Evolutionary conservation across 805 yeast species (phyloP), one percentile per base, ranked within the genome.

Genomic region (Ogataea allantospora): DNA sequence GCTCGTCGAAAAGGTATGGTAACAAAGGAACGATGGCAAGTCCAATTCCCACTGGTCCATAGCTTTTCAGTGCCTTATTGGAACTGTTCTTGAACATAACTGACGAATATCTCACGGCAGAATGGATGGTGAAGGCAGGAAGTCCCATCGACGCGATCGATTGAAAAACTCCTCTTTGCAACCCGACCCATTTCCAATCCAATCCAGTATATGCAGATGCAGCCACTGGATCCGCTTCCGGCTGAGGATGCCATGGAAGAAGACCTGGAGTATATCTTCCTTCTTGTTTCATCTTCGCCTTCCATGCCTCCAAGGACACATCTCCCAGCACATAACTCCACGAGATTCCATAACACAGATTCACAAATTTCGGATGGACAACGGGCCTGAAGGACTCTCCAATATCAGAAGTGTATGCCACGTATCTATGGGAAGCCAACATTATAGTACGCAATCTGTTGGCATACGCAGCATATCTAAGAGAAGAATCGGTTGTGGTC

Each of bases 361-460:
- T 69, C 13, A 85, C 93, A n/a, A 81, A 41, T 22, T 50, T 47
- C 1, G 89, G 88, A 51, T 78, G 81, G 4, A 86, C 89, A 8
- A 85, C 81, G 1, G 93, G 93, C 36, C 95, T 70, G 63, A 85
- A 86, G 8, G 89, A 81, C 55, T 85, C 95, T 21, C 95, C 95
- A 50, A 85, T 78, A 57, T 85, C 95, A 0, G 89, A 82, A 2
- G 95, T 84, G 61, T 86, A 85, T 1, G 95, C 95, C 17, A 85
- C 86, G 53, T 85, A 86, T 51, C 95, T 65, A 55, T 83, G 91
- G 11, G 89, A 75, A 5, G 93, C 87, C 34, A 70, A 50, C 32
- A 83, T 66, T 42, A 85, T 79, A 7, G 88, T 83, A 57, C 88
- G 67, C 31, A 83, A 55, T 52, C 95, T 65, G 57, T 80, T 80